Base-by-base conservation (phyloP, 192 early-diverging fungal genomes). In the Backusella macrospora region DNA sequence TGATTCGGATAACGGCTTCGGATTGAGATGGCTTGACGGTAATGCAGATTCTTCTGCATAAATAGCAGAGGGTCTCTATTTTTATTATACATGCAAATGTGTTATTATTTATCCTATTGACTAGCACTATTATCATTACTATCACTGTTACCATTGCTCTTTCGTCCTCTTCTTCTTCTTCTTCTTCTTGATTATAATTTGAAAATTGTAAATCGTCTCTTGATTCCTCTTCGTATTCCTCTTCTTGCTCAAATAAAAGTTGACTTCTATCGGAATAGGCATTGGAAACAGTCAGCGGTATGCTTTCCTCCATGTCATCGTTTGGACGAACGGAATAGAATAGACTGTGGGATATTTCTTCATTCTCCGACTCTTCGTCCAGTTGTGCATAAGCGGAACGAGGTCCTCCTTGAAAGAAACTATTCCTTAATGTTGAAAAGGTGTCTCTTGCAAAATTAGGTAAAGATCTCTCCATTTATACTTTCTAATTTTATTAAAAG, bases 51-150 rank as follows among this genome's bases (percentile, higher is more conserved):
- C 74, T 68, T 88, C 85, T 23, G 85, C 72, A 67, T 88, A 88
- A 52, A 88, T 86, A 15, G 82, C 80, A 37, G 85, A 84, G 0
- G 87, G 85, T 65, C 80, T 82, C 87, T 88, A 68, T 29, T 44
- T 40, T 43, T 29, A 21, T 44, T 9, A 68, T 65, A 40, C 47
- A 9, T 47, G 18, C 21, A 21, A 8, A 52, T 8, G 5, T 59
- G 1, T 55, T 59, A 4, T 55, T 55, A 26, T 23, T 18, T 43
- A 49, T 21, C 7, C 12, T 55, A 10, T 12, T 14, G 14, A 34
- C 29, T 55, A 55, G 23, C 18, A 59, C 0, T 18, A 34, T 34
- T 34, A 34, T 46, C 14, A 23, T 4, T 49, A 18, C n/a, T 49
- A 49, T 18, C 18, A 34, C 29, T 34, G 2, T 26, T 59, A 59